phyloP scores from a whole-genome alignment of 106 monocot species.

The Chionographis japonica region DNA sequence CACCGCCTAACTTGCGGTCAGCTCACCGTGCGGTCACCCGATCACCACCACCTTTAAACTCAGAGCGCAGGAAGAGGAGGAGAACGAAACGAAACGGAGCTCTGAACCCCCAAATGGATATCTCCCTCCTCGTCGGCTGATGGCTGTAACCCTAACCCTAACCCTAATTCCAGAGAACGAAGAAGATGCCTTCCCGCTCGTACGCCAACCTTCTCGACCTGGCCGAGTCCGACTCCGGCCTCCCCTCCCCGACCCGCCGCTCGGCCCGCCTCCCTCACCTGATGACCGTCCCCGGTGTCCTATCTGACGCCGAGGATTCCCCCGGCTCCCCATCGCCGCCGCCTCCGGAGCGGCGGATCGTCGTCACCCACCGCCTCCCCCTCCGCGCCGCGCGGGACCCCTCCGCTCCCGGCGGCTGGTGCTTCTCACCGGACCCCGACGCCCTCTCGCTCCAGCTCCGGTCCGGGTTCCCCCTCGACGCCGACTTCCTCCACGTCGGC shows the following conservation, averaged over 20 bases:
- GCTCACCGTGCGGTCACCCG: no score
- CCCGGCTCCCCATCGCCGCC: not conserved
- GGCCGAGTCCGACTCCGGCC: conserved; percentile 8
- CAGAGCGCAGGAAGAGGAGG: no score
- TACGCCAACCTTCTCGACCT: conserved; percentile 40
- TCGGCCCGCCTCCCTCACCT: conserved; percentile 32
- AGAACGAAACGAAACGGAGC: no score
- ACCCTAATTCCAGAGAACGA: not conserved
- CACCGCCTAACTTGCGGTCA: no score
- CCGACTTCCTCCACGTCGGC: conserved; percentile 20
- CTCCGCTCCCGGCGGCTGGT: not conserved
- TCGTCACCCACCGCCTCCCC: conserved; percentile 40
- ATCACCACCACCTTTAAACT: no score
- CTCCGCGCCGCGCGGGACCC: conserved; percentile 11
- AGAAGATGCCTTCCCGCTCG: conserved; percentile 34
- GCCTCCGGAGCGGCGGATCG: conserved; percentile 20
- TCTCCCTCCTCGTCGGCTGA: no score
- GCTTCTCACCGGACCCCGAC: conserved; percentile 25
- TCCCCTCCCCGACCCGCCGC: conserved; percentile 13
- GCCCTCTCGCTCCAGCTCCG: conserved; percentile 27
- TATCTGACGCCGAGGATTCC: conserved; percentile 9
- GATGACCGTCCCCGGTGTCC: conserved; percentile 32
- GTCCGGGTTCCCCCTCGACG: conserved; percentile 12
- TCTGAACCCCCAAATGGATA: no score
- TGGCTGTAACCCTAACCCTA: conserved; percentile 1